A percentile compares a stretch with the other conserved stretches of the same genome.
These are phyloP conservation scores for Ceratocystis alfenasii DNA, from an alignment of 2,329 filamentous ascomycete species.

Conservation along the genomic window DNA sequence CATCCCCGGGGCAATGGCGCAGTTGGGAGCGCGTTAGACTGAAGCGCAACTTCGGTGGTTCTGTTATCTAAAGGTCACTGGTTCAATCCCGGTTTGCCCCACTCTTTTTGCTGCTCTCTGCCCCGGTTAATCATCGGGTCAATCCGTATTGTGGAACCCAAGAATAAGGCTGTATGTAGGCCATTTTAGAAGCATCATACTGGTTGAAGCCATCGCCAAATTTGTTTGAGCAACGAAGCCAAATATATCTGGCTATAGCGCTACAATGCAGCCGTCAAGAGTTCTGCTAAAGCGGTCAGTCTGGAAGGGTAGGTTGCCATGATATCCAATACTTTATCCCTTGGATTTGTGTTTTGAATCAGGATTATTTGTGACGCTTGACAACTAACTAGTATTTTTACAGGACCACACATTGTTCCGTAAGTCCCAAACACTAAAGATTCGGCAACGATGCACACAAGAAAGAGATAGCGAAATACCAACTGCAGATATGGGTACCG, in stretches of 20 bases:
- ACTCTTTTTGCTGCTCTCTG: not conserved
- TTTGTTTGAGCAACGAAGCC: not conserved
- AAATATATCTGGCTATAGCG: not conserved
- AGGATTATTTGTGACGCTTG: not conserved
- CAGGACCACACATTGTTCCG: constrained; percentile 44
- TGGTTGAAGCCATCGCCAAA: constrained; percentile 3
- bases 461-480: not conserved
- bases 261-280: constrained; percentile 55
- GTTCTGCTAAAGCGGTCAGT: constrained; percentile 62
- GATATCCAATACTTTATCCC: not conserved
- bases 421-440: constrained; percentile 30
- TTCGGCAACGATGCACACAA: not conserved
- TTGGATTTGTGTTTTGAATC: not conserved
- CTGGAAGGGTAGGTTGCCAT: constrained; percentile 60
- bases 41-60: constrained; percentile 17
- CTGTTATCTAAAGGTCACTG: constrained; percentile 19
- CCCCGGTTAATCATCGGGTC: not conserved
- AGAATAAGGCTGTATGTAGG: not conserved
- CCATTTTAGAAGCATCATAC: not conserved
- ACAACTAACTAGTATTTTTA: constrained; percentile 23
- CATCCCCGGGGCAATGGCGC: constrained; percentile 17
- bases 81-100: constrained; percentile 22
- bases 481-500: not conserved
- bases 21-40: constrained; percentile 22
- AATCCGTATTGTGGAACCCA: not conserved